Evolutionary conservation across 2,329 filamentous ascomycete species (phyloP), one percentile per base, ranked within the genome.

Genomic region (Cytospora paraplurivora): DNA sequence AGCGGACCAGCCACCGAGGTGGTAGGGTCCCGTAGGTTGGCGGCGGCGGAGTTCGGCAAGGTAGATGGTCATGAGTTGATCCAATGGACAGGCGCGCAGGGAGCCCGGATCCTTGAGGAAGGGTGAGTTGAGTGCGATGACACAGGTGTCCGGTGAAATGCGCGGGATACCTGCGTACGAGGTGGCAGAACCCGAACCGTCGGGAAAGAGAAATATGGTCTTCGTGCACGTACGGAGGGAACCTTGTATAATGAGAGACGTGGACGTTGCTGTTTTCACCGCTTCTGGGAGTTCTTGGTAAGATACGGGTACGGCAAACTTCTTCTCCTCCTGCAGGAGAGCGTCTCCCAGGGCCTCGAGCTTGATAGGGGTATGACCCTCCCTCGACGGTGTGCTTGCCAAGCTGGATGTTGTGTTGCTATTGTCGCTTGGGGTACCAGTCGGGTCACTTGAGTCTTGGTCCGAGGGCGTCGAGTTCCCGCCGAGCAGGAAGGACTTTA

Each of bases 1-100:
- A 0, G 88, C 89, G 17, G 86, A 90, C 90, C 89, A 92, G 34
- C 90, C 90, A 12, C 85, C 84, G 1, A 92, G 75, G 55, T 82
- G 81, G 74, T 91, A 91, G 0, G 88, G 87, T 0, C 89, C 89
- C 21, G 78, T 71, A 2, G 88, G 86, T 74, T 92, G 89, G 55
- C 88, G 87, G 7, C 86, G 84, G 73, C 86, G 87, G 74, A 92
- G 89, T 74, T 92, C 89, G 5, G 80, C 77, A 49, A 90, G 82
- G 75, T 88, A 90, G 71, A 87, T 82, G 67, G 81, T 75, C 7
- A 86, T 84, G 71, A 88, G 84, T 35, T 85, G 85, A 69, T 87
- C 83, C 60, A 90, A 84, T 62, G 86, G 85, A 69, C 86, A 88
- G 35, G 81, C 82, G 7, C 57, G 34, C 76, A 84, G 88, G 69